A percentile compares a stretch with the other conserved stretches of the same genome.
Conservation (phyloP, 2,329 filamentous ascomycete species). For the Scortechinia acanthostroma region DNA sequence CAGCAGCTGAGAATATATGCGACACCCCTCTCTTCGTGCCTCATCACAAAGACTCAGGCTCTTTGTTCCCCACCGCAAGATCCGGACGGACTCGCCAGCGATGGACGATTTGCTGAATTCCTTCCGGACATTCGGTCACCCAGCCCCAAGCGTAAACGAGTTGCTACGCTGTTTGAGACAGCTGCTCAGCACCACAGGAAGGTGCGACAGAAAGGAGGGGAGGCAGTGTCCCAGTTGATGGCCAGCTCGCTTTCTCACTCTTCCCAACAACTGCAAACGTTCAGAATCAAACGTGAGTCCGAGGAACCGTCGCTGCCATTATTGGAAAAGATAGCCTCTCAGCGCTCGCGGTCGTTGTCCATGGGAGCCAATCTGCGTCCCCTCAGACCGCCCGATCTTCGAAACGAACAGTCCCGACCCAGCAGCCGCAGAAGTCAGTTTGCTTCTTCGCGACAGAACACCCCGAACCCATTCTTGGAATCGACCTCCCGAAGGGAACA, state of each 20-base stretch:
- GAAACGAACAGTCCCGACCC: not conserved
- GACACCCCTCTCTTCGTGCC: not conserved
- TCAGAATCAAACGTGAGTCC: constrained; percentile 18
- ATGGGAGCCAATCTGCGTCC: not conserved
- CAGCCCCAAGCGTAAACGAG: constrained; percentile 29
- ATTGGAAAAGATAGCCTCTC: not conserved
- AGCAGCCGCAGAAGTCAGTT: not conserved
- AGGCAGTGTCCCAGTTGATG: constrained; percentile 27
- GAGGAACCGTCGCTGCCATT: not conserved
- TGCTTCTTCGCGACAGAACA: not conserved
- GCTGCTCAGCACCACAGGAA: constrained; percentile 27
- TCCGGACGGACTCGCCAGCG: constrained; percentile 1
- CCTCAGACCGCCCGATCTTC: not conserved
- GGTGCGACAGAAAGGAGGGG: constrained; percentile 26
- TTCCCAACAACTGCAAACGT: constrained; percentile 16
- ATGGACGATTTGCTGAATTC: constrained; percentile 14
- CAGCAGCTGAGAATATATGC: not conserved
- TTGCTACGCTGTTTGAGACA: constrained; percentile 28
- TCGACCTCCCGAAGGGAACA: not conserved
- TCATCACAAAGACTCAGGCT: not conserved
- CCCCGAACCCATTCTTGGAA: not conserved
- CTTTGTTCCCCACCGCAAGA: not conserved
- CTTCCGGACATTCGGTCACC: constrained; percentile 24
- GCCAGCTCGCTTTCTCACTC: constrained; percentile 14
- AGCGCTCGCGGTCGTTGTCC: not conserved